Base-by-base conservation (phyloP, 192 early-diverging fungal species). In the Coemansia sp. region DNA sequence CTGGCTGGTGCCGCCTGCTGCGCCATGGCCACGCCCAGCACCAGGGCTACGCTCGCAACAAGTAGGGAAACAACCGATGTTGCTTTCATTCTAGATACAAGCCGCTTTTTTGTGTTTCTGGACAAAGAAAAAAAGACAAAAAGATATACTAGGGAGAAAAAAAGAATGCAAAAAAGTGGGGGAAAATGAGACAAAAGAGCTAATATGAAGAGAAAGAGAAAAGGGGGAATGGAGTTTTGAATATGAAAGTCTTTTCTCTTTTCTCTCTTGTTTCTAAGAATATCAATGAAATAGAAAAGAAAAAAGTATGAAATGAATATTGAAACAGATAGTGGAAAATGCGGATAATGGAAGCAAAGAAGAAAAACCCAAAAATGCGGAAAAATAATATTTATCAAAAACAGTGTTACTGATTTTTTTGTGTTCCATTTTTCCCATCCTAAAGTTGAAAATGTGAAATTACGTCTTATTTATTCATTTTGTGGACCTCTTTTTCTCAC, bases 121-220 rank as follows among this genome's bases (percentile, higher is more conserved):
- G 26, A 26, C 26, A 26, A 26, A 26, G 26, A 26, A 26, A 3
- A 26, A 26, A 26, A 26, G 26, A 12, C 46, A 46, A 40, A 12
- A 49, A 26, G 54, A 47, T 36, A 67, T 49, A 61, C 22, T 26
- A 19, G 10, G 36, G 22, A 52, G 52, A 43, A 15, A 68, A 69
- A 47, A 56, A 21, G 16, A 62, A 42, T 26, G 26, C 26, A 62
- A 9, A 51, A 64, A 51, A 40, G 37, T 11, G 21, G 5, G 32
- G 18, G 48, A 36, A 41, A 39, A 63, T 11, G 18, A 19, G 7
- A 58, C 63, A 54, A 26, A 40, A 43, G 19, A 21, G 47, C 47
- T 32, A 22, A 36, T 9, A 49, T n/a, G 54, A 18, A 58, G 58
- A 32, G 41, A 15, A 67, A 32, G 41, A 15, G 45, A 11, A 42